Evolutionary conservation across 129 eudicot genomes (phyloP).

Genomic region (Kitagawia praeruptora): DNA sequence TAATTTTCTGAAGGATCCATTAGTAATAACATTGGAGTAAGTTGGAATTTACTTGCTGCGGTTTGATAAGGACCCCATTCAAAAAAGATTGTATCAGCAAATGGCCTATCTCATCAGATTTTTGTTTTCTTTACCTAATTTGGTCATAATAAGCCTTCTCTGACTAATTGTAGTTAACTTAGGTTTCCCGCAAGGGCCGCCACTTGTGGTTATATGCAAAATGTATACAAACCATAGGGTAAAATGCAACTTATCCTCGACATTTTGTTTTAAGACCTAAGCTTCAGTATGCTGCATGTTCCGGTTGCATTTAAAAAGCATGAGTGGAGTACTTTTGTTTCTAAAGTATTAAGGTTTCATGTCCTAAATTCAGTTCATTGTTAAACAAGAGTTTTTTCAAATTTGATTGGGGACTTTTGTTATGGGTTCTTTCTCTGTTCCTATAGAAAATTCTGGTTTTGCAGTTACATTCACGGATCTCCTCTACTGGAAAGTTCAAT

Average conservation of each 20-base stretch:
- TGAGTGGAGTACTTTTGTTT: background rate
- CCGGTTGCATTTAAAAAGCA: background rate
- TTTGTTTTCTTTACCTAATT: background rate
- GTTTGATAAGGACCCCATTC: background rate
- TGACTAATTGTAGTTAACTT: background rate
- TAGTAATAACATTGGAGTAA: no score
- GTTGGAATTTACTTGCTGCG: background rate
- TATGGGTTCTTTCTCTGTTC: background rate
- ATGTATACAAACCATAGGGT: background rate
- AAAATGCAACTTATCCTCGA: background rate
- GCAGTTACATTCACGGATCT: conserved; percentile 90
- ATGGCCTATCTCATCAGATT: background rate
- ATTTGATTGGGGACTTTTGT: background rate
- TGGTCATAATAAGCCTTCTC: background rate
- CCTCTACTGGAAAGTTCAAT: conserved; percentile 69
- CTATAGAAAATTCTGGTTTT: conserved; percentile 8
- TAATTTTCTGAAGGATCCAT: background rate
- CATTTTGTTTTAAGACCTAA: background rate
- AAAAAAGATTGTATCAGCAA: background rate
- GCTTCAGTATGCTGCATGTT: background rate
- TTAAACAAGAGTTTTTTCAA: background rate
- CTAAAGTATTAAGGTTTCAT: background rate
- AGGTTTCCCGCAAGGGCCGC: background rate
- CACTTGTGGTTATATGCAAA: background rate
- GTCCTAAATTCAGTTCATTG: background rate